Base-by-base conservation (phyloP, 1,284 basidiomycete genomes). In the Amylostereum areolatum region DNA sequence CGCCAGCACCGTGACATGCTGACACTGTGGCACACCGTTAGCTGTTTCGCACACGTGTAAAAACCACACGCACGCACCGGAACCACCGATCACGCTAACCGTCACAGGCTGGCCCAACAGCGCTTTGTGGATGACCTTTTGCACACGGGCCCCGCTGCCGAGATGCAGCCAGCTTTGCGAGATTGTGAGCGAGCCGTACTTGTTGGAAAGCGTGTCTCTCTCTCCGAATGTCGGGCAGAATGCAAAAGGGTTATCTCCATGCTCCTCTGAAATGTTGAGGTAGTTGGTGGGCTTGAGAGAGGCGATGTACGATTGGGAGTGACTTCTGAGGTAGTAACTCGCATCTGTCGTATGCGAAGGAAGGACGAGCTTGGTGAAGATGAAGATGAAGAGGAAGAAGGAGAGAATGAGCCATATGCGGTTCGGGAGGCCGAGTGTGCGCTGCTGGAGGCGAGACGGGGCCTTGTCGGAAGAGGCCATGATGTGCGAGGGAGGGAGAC, bases 1-100 rank as follows among this genome's bases (percentile, higher is more conserved):
- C 89, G 10, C 94, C 94, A 2, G 93, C 86, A 32, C 95, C 94
- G 64, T 95, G 92, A 65, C 95, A 97, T 11, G 92, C 83, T 46
- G 92, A 92, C 30, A 97, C 91, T 87, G 61, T 7, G 29, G 25
- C 18, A 18, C 18, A 43, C 10, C 43, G 31, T 12, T 42, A 43
- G 29, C 30, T 11, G 24, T 24, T 37, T 35, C n/a, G 46, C n/a
- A 33, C 11, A 36, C 25, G 36, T 18, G 28, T 37, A 35, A 30
- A 5, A 33, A 39, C 45, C 3, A 27, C 35, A 39, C n/a, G 45
- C 18, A 74, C 87, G 62, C 60, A 92, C 91, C 77, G 55, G 90
- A 93, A 50, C 94, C 92, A 44, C 94, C 94, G 29, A 97, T 65
- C 34, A 97, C 80, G 59, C 89, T 92, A 57, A 97, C 90, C 8